phyloP scores from a whole-genome alignment of 306 rosid species.

The Bauhinia variegata region DNA sequence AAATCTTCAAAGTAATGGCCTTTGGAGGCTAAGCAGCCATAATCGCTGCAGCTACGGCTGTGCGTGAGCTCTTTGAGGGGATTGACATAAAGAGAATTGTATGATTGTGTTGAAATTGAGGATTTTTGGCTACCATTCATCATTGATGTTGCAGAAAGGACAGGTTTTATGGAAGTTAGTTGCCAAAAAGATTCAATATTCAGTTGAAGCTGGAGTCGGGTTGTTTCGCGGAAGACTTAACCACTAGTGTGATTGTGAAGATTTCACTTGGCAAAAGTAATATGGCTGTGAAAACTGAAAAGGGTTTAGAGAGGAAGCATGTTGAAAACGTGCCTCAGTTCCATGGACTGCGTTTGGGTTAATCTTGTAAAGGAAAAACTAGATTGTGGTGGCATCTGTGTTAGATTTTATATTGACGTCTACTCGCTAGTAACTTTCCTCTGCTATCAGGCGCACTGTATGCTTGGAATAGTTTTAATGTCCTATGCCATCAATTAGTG shows the following conservation, averaged over 20 bases:
- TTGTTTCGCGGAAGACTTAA: too few species aligned
- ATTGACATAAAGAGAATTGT: constrained; percentile 56
- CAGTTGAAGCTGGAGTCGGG: background rate
- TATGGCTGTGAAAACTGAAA: background rate
- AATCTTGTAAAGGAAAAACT: background rate
- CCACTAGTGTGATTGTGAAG: background rate
- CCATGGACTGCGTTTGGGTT: background rate
- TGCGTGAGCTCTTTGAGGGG: constrained; percentile 60
- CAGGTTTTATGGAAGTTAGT: background rate
- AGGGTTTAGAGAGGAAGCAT: background rate
- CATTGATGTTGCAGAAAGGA: background rate
- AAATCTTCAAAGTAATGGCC: constrained; percentile 14
- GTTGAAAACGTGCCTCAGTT: too few species aligned
- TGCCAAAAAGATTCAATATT: background rate
- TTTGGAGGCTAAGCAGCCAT: constrained; percentile 27
- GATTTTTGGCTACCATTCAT: constrained; percentile 34
- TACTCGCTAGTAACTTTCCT: background rate
- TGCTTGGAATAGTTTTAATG: background rate
- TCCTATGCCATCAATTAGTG: background rate
- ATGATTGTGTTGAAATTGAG: constrained; percentile 33
- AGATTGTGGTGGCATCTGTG: background rate
- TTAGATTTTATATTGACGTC: constrained; percentile 9
- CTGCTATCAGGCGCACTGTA: background rate
- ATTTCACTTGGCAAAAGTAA: background rate
- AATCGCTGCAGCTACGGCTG: constrained; percentile 70